Base-by-base conservation (phyloP, 2,329 filamentous ascomycete genomes). In the Metarhizium guizhouense region DNA sequence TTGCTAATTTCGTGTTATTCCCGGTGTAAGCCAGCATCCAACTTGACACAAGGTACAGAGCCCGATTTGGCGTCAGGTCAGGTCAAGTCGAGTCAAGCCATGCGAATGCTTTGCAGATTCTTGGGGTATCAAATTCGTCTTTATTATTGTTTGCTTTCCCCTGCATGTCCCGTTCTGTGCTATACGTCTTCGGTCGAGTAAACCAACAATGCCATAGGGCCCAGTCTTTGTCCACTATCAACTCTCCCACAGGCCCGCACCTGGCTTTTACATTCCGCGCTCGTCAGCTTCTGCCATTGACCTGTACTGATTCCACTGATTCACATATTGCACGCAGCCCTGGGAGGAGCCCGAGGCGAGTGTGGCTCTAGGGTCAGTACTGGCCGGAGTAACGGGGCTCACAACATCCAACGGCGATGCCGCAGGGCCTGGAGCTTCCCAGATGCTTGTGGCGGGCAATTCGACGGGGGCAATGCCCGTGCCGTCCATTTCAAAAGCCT, bases 401-500 rank as follows among this genome's bases (percentile, higher is more conserved):
- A 5, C 38, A 11, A 40, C 14, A 40, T 40, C 38, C 4, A 10
- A 8, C 25, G 45, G 25, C 25, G 45, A 18, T 14, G 66, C 68
- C 56, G 53, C 13, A 18, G 36, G 36, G 47, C 51, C 40, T 43
- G 50, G 45, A 42, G 54, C 51, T 16, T 55, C 54, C 14, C 54
- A 53, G 32, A 58, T 51, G 29, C 59, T 61, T 25, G 63, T 56
- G 29, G 65, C 67, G 11, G 71, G 69, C 36, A 73, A 62, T 58
- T 73, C 70, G 14, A 66, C 61, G 13, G 69, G 67, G 29, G 63
- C 61, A 10, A 61, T 59, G 32, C 61, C 64, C 7, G 66, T 66
- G 29, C 64, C 70, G 55, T 73, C 71, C 70, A 73, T 72, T 58
- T 73, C 71, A 56, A 69, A 71, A n/a, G 67, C 61, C 54, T 62